A percentile compares a stretch with the other conserved stretches of the same genome.
Conservation (phyloP, 495 filamentous ascomycete species). For the Daldinia decipiens region DNA sequence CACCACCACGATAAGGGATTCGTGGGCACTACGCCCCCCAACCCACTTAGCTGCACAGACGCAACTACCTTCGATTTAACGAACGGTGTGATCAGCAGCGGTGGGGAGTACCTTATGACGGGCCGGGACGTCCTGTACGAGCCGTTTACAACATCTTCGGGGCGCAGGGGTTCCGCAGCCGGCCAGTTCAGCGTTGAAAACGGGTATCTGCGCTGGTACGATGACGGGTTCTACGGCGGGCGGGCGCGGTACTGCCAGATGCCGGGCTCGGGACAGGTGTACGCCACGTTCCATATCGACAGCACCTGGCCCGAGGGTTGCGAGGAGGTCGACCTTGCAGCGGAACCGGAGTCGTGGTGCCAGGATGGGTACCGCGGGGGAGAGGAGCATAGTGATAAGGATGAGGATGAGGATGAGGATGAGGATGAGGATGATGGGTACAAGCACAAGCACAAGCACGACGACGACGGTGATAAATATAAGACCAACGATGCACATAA, state of each 20-base stretch:
- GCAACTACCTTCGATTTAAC: slow-evolving; percentile 27
- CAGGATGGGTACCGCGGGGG: not conserved
- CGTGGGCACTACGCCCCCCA: slow-evolving; percentile 19
- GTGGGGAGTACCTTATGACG: slow-evolving; percentile 7
- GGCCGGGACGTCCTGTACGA: slow-evolving; percentile 11
- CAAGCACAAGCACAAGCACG: not conserved
- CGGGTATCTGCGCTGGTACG: slow-evolving; percentile 29
- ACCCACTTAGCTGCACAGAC: slow-evolving; percentile 9
- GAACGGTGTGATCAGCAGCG: not conserved
- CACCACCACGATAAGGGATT: slow-evolving; percentile 7
- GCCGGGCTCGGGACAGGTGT: slow-evolving; percentile 13
- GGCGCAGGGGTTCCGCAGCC: not conserved
- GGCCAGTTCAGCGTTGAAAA: slow-evolving; percentile 22
- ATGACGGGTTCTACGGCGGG: slow-evolving; percentile 22
- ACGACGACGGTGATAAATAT: not conserved
- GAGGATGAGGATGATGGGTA: too few relatives aligned
- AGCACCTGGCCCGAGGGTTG: slow-evolving; percentile 29
- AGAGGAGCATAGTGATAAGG: too few relatives aligned
- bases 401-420: too few relatives aligned
- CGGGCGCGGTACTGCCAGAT: slow-evolving; percentile 28
- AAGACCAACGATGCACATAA: not conserved
- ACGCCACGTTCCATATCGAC: slow-evolving; percentile 15
- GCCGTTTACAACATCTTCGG: not conserved
- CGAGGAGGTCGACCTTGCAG: slow-evolving; percentile 21
- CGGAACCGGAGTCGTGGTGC: not conserved